Evolutionary conservation across 2,329 filamentous ascomycete genomes (phyloP), one percentile per base, ranked within the genome.

Genomic region (Colletotrichum camelliae): DNA sequence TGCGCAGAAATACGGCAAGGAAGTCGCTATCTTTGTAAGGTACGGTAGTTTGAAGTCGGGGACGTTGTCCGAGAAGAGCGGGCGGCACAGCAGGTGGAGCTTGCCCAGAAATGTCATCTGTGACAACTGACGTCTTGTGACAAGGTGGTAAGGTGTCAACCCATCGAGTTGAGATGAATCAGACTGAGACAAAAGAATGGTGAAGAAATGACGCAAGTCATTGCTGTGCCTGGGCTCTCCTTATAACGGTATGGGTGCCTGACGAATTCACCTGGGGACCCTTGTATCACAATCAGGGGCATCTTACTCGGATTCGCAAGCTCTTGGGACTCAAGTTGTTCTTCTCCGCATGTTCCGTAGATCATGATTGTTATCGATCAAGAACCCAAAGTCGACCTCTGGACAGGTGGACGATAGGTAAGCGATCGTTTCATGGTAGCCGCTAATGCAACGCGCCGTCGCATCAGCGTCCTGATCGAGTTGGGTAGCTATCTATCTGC

Each of bases 51-150:
- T 52, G 21, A 58, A 27, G 24, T 65, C 68, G 70, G 52, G 60
- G 72, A 55, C 16, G 21, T 21, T 33, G 37, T 52, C 27, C 39
- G 29, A 43, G 21, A 52, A 24, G 15, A 18, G 29, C 10, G 13
- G 27, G 43, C 37, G 24, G 16, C 29, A 65, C n/a, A 37, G 37
- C 55, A 62, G 55, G 55, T 39, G 69, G 62, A 39, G 16, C 43
- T 52, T 60, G 52, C 48, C 68, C 31, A 67, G 43, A 65, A 27
- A 43, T 72, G 62, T 35, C 55, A 75, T 57, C 72, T 75, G 72
- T 72, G 31, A 72, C 69, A 61, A 72, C 57, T 75, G 72, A 67
- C 69, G 72, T 75, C 72, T 75, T 75, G 72, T 67, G 72, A 67
- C 72, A 72, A 55, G 43, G 62, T 72, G 69, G 69, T 24, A 48